Conservation (phyloP, 1,139 yeast species). For the Wickerhamomyces sp. region DNA sequence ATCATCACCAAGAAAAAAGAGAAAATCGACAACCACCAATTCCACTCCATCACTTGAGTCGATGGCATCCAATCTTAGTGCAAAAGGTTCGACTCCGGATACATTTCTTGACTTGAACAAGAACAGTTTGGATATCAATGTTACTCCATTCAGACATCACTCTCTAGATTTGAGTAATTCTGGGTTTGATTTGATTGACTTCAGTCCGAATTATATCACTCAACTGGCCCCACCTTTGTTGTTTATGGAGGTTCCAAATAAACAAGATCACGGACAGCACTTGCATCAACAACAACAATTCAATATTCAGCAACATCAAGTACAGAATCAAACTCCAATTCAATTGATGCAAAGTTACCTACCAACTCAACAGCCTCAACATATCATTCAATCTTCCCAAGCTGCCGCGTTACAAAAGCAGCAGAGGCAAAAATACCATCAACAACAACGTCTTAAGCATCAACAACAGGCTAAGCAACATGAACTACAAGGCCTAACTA, state of each 20-base stretch:
- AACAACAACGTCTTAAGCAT: background rate
- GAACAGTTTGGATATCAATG: conserved; percentile 19
- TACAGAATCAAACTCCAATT: too few relatives aligned
- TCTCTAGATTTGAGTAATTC: conserved; percentile 17
- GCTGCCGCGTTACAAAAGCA: background rate
- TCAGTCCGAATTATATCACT: conserved; percentile 5
- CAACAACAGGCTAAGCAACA: background rate
- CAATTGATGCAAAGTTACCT: too few relatives aligned
- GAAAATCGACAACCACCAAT: background rate
- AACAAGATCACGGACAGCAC: too few relatives aligned
- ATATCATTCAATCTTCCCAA: background rate
- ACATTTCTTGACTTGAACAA: conserved; percentile 10
- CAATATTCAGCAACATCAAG: too few relatives aligned
- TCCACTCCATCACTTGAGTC: background rate
- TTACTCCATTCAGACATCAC: conserved; percentile 20
- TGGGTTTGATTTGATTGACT: conserved; percentile 9
- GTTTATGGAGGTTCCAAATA: conserved; percentile 1
- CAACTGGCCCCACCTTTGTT: conserved; percentile 13
- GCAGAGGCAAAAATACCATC: background rate
- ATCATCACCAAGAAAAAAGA: background rate
- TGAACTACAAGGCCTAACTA: background rate
- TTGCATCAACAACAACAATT: too few relatives aligned
- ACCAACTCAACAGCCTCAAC: background rate
- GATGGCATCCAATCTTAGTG: background rate
- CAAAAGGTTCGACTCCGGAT: background rate